Conservation (phyloP, 176 grass and related monocot genomes). For the Carex parvula region DNA sequence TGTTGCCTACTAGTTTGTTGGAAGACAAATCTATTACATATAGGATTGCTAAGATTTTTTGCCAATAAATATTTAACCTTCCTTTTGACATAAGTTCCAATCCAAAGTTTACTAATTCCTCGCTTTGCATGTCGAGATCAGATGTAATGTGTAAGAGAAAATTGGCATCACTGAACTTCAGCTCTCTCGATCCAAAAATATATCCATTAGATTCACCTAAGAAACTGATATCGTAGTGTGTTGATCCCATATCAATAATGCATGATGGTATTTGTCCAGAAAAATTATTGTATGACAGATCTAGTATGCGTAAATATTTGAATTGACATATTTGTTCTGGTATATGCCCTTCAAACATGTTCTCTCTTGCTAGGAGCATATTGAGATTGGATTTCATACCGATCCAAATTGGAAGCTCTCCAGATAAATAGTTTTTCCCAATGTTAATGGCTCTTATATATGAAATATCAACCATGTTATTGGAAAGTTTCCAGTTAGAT, state of each 20-base stretch:
- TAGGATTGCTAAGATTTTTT: no score
- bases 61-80: no score
- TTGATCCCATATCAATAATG: slow-evolving; percentile 11
- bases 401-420: not conserved
- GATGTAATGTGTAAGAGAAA: no score
- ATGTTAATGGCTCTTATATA: not conserved
- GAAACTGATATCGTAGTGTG: no score
- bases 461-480: not conserved
- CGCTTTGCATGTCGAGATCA: no score
- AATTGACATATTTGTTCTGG: slow-evolving; percentile 7
- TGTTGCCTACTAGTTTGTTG: no score
- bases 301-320: not conserved
- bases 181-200: no score
- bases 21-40: no score
- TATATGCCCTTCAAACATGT: slow-evolving; percentile 19
- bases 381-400: not conserved
- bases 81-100: no score
- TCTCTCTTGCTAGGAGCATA: not conserved
- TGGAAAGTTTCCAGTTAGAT: not conserved
- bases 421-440: not conserved
- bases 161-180: no score
- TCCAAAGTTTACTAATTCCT: no score
- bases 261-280: slow-evolving; percentile 31
- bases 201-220: no score
- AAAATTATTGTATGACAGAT: slow-evolving; percentile 11